A percentile compares a stretch with the other conserved stretches of the same genome.
phyloP scores from a whole-genome alignment of 1,284 basidiomycete genomes.

The Tremellales sp. region DNA sequence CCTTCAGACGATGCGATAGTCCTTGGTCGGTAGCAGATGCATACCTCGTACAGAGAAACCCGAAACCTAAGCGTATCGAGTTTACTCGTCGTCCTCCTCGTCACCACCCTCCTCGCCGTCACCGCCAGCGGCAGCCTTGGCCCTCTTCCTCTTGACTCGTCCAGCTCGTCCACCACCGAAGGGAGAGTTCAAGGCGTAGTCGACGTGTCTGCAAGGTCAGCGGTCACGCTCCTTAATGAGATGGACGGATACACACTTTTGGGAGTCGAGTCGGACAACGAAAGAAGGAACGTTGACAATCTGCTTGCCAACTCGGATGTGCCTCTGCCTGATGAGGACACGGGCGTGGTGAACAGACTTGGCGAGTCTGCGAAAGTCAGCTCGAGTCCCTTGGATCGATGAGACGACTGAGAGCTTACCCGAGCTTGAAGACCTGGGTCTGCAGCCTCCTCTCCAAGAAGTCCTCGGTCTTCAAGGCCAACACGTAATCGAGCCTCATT shows the following conservation, averaged over 20 bases:
- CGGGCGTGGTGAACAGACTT: slow-evolving; percentile 99
- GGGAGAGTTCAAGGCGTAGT: slow-evolving; percentile 95
- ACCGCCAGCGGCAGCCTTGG: slow-evolving; percentile 85
- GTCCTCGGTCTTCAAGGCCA: slow-evolving; percentile 98
- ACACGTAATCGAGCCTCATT: slow-evolving; percentile 99
- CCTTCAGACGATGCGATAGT: neutral
- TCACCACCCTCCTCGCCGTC: slow-evolving; percentile 85
- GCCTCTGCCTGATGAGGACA: slow-evolving; percentile 91
- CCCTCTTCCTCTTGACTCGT: slow-evolving; percentile 99
- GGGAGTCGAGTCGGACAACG: slow-evolving; percentile 93
- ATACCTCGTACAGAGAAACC: neutral
- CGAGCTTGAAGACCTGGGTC: slow-evolving; percentile 98
- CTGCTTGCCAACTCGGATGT: slow-evolving; percentile 88
- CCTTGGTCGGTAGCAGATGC: neutral
- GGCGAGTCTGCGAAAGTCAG: slow-evolving; percentile 63
- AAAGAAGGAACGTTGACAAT: slow-evolving; percentile 99
- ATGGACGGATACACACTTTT: slow-evolving; percentile 56
- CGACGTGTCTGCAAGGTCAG: slow-evolving; percentile 67
- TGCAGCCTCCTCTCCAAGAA: slow-evolving; percentile 99
- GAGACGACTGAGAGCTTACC: slow-evolving; percentile 18
- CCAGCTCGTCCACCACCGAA: slow-evolving; percentile 96
- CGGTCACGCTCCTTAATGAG: slow-evolving; percentile 31
- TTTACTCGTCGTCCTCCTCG: slow-evolving; percentile 70
- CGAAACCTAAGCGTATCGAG: neutral
- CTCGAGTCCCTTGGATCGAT: neutral